Percentiles rank a stretch among this genome's conserved stretches.
Conservation (phyloP, 768 basidiomycete species). For the Phallus indusiatus region DNA sequence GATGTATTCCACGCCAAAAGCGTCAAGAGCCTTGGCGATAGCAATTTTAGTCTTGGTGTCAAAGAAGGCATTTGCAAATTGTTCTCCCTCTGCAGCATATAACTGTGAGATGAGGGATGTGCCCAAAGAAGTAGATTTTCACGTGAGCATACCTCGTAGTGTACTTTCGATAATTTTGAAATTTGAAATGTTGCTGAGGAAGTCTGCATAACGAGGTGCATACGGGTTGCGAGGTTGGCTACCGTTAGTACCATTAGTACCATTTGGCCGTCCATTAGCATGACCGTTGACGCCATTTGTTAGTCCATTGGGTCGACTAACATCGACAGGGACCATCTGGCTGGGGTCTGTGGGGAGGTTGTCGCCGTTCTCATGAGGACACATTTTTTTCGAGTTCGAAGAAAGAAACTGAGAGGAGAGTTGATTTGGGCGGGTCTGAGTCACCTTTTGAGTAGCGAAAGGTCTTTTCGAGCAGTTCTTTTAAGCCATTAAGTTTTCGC, state of each 20-base stretch:
- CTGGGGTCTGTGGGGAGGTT: conserved; percentile 30
- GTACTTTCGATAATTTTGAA: conserved; percentile 98
- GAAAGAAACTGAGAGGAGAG: not conserved
- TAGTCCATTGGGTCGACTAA: conserved; percentile 31
- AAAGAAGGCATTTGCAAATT: conserved; percentile 99
- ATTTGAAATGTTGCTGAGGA: conserved; percentile 85
- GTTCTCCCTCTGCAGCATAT: conserved; percentile 73
- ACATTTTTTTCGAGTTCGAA: conserved; percentile 33
- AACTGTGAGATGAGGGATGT: conserved; percentile 7
- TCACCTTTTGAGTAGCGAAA: not conserved
- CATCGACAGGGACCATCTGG: conserved; percentile 69
- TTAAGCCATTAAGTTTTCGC: not conserved
- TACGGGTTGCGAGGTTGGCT: conserved; percentile 53
- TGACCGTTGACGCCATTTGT: conserved; percentile 31
- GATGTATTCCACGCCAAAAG: conserved; percentile 99
- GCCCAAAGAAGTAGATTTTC: not conserved
- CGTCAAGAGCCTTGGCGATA: conserved; percentile 95
- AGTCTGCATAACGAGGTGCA: conserved; percentile 85
- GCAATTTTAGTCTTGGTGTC: conserved; percentile 99
- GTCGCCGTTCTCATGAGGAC: conserved; percentile 49
- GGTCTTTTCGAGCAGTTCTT: too few relatives aligned
- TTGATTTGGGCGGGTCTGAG: not conserved
- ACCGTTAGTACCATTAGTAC: not conserved
- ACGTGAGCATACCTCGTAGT: conserved; percentile 60
- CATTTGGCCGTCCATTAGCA: conserved; percentile 22